phyloP scores from a whole-genome alignment of 2,329 filamentous ascomycete species.

The Fusarium sterilihyphosum region DNA sequence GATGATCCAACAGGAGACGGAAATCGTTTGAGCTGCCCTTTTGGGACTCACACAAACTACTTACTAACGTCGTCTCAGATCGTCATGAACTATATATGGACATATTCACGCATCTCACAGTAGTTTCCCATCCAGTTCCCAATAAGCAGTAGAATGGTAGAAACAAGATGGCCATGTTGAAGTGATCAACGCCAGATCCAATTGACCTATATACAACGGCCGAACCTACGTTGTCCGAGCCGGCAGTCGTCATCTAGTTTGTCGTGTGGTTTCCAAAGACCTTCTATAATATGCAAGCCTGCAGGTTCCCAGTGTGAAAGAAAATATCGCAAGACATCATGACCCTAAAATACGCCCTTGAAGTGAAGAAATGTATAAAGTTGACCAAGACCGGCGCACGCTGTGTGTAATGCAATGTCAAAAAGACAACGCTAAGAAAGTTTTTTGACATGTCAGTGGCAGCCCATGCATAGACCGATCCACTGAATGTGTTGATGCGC shows the following conservation, averaged over 20 bases:
- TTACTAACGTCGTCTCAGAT: neutral
- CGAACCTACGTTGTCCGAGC: constrained; percentile 31
- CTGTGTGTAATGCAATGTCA: constrained; percentile 43
- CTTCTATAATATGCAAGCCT: constrained; percentile 51
- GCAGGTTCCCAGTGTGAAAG: constrained; percentile 40
- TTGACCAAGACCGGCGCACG: constrained; percentile 43
- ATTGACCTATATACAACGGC: constrained; percentile 46
- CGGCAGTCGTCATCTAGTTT: constrained; percentile 44
- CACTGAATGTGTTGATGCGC: constrained; percentile 4
- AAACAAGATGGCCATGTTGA: constrained; percentile 38
- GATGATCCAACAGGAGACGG: neutral
- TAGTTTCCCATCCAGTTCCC: neutral
- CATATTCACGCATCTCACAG: neutral
- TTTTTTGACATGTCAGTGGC: constrained; percentile 8
- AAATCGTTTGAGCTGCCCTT: neutral
- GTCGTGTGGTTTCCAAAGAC: constrained; percentile 45
- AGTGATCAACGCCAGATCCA: constrained; percentile 37
- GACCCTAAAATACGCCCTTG: constrained; percentile 44
- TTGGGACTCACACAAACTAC: neutral
- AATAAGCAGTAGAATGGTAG: neutral
- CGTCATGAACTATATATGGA: neutral
- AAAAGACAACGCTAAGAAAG: constrained; percentile 34
- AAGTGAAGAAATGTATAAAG: constrained; percentile 41
- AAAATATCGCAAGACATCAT: constrained; percentile 46
- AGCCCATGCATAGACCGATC: constrained; percentile 2